phyloP scores from a whole-genome alignment of 345 rosid genomes.

The Ceriops decandra region DNA sequence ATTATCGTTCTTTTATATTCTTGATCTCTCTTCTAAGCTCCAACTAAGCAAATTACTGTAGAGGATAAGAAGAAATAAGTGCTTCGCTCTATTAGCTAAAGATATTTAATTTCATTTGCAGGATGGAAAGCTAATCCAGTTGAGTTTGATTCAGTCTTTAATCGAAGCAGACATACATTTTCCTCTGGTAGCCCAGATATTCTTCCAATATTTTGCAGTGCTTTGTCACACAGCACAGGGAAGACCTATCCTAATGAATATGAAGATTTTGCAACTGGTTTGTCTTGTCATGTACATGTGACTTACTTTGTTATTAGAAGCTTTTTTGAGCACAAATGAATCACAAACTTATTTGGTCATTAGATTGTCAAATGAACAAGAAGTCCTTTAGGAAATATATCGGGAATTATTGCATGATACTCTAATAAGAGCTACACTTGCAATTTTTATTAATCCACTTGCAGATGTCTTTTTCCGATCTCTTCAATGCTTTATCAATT shows the following conservation, averaged over 20 bases:
- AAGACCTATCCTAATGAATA: conserved; percentile 75
- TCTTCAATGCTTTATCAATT: conserved; percentile 25
- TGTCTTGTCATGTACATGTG: conserved; percentile 3
- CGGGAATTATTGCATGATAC: no score
- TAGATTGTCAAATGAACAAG: no score
- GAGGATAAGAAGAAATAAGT: not conserved
- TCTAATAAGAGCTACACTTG: no score
- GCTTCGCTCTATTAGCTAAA: conserved; percentile 5
- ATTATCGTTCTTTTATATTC: not conserved
- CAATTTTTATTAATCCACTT: no score
- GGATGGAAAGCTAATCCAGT: conserved; percentile 99
- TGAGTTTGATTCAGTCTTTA: conserved; percentile 92
- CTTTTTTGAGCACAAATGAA: no score
- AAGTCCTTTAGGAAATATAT: no score
- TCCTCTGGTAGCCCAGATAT: conserved; percentile 94
- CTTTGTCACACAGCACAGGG: conserved; percentile 85
- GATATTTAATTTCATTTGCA: conserved; percentile 33
- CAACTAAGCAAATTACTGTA: not conserved
- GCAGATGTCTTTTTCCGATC: not conserved
- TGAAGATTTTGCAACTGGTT: conserved; percentile 98
- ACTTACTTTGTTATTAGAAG: no score
- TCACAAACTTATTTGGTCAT: no score
- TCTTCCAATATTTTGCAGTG: conserved; percentile 87
- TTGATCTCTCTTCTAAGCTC: not conserved
- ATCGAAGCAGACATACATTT: conserved; percentile 74